Percentiles rank a stretch among this genome's conserved stretches.
Conservation (phyloP, 176 grass and related monocot species). For the Carex cristatella region DNA sequence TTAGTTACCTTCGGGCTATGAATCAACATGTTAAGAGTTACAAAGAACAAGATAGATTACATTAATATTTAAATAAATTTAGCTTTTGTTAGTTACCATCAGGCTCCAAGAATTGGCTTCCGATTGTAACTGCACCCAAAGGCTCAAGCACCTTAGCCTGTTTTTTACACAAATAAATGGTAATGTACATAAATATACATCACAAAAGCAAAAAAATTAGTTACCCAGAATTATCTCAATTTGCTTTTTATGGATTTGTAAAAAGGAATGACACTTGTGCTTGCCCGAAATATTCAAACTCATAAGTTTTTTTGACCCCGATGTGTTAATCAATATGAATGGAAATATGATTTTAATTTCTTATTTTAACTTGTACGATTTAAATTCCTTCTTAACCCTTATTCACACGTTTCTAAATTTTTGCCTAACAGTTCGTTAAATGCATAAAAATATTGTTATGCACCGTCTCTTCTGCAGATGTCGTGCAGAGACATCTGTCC, state of each 20-base stretch:
- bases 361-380: not conserved
- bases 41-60: not conserved
- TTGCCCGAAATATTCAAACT: not conserved
- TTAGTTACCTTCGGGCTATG: slow-evolving; percentile 74
- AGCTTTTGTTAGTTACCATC: slow-evolving; percentile 55
- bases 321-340: not conserved
- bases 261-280: not conserved
- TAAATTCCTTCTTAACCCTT: not conserved
- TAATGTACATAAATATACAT: not conserved
- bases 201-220: not conserved
- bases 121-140: slow-evolving; percentile 70
- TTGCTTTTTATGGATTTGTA: not conserved
- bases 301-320: not conserved
- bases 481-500: not conserved
- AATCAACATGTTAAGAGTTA: slow-evolving; percentile 5
- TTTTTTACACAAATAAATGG: slow-evolving; percentile 1
- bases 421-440: not conserved
- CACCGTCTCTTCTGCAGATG: not conserved
- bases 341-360: not conserved
- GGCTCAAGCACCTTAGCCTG: slow-evolving; percentile 88
- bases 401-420: not conserved
- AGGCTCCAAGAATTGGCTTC: slow-evolving; percentile 95
- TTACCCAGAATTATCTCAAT: not conserved
- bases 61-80: not conserved
- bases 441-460: not conserved